Percentiles rank a stretch among this genome's conserved stretches.
Evolutionary conservation across 345 rosid species (phyloP).

Genomic region (Boechera divaricarpa): DNA sequence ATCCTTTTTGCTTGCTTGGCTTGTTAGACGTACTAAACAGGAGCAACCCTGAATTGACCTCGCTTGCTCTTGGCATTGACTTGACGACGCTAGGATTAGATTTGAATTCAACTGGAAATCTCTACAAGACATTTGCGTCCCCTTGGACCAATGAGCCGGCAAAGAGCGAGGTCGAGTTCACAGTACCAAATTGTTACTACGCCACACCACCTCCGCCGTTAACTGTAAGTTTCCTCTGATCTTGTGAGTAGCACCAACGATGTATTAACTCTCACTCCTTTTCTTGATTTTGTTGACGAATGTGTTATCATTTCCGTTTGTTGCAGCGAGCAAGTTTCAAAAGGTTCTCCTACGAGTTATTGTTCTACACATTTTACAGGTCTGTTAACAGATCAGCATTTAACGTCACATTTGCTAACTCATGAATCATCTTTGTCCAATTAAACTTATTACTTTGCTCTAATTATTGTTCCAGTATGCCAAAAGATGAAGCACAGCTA

Average conservation of each 20-base stretch:
- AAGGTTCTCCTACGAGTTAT: conserved; percentile 70
- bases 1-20: conserved; percentile 84
- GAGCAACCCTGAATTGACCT: conserved; percentile 79
- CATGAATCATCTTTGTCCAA: conserved; percentile 1
- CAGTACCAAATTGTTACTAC: conserved; percentile 87
- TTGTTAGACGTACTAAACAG: conserved; percentile 74
- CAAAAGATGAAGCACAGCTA: conserved; percentile 94
- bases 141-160: conserved; percentile 99
- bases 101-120: conserved; percentile 89
- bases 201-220: conserved; percentile 85
- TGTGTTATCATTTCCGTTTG: conserved; percentile 29
- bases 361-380: conserved; percentile 96
- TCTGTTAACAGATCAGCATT: conserved; percentile 30
- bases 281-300: not conserved
- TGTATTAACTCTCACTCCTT: conserved; percentile 1
- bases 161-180: conserved; percentile 92
- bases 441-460: conserved; percentile 2
- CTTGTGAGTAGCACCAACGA: not conserved
- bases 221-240: conserved; percentile 57
- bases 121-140: conserved; percentile 96
- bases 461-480: conserved; percentile 71
- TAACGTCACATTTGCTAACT: not conserved
- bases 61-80: conserved; percentile 93
- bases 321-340: conserved; percentile 87
- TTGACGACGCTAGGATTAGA: conserved; percentile 91